These are phyloP conservation scores for Coprinopsis marcescibilis DNA, from an alignment of 768 basidiomycete genomes.

Conservation along the genomic window DNA sequence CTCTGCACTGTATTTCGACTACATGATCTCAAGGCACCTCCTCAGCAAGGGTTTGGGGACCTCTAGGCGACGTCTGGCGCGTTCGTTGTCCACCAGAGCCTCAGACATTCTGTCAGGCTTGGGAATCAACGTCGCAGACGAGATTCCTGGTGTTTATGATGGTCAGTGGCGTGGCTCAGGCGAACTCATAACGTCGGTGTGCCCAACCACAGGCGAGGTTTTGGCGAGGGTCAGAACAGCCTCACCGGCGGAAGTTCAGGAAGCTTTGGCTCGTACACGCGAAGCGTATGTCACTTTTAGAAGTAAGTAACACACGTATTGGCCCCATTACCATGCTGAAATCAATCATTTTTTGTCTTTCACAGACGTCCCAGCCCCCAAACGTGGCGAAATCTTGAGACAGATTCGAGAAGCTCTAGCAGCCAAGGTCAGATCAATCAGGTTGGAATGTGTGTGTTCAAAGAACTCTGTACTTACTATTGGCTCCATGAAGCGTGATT, in stretches of 20 bases:
- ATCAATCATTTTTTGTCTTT: constrained; percentile 5
- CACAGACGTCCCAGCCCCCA: constrained; percentile 70
- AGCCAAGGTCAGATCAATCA: constrained; percentile 50
- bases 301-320: constrained; percentile 24
- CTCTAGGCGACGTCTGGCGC: constrained; percentile 23
- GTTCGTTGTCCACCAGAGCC: constrained; percentile 63
- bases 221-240: constrained; percentile 73
- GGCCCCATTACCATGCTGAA: neutral
- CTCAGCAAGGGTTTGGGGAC: no score
- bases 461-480: constrained; percentile 11
- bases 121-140: constrained; percentile 51
- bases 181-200: constrained; percentile 61
- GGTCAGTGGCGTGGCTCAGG: constrained; percentile 79
- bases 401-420: constrained; percentile 82
- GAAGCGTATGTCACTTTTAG: constrained; percentile 72
- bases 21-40: no score
- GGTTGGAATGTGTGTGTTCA: constrained; percentile 2
- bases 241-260: constrained; percentile 65
- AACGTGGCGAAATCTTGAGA: constrained; percentile 80
- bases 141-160: constrained; percentile 74
- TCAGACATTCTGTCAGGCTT: constrained; percentile 60
- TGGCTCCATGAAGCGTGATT: constrained; percentile 49
- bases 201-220: constrained; percentile 84
- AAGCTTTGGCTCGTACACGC: constrained; percentile 59
- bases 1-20: no score